These are phyloP conservation scores for Achaetomiella virescens DNA, from an alignment of 495 filamentous ascomycete species.

Conservation along the genomic window DNA sequence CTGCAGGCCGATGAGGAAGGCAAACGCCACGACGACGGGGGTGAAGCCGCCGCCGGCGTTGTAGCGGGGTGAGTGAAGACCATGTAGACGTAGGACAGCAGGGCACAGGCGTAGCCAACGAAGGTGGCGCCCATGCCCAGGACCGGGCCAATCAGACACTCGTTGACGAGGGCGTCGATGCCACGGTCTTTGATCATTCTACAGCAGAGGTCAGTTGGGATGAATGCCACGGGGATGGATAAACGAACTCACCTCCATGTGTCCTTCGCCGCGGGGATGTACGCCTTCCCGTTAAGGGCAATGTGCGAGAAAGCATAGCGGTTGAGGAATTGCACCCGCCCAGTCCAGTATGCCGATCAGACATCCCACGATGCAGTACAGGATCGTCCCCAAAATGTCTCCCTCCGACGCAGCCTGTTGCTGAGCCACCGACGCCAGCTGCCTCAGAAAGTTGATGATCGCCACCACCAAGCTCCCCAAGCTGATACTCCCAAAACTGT, in stretches of 20 bases:
- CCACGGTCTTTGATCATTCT: conserved; percentile 85
- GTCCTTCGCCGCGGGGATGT: conserved; percentile 77
- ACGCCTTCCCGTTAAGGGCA: conserved; percentile 82
- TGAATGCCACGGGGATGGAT: neutral
- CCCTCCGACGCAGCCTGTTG: conserved; percentile 58
- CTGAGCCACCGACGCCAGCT: conserved; percentile 67
- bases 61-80: conserved; percentile 69
- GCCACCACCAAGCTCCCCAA: conserved; percentile 80
- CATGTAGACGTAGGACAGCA: conserved; percentile 80
- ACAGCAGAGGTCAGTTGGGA: conserved; percentile 10
- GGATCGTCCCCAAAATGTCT: conserved; percentile 58
- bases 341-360: conserved; percentile 75
- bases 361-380: conserved; percentile 67
- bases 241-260: conserved; percentile 57
- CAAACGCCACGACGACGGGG: conserved; percentile 69
- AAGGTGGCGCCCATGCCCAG: conserved; percentile 82
- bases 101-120: conserved; percentile 72
- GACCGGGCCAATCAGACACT: conserved; percentile 85
- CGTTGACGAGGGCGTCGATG: conserved; percentile 81
- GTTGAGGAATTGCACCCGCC: conserved; percentile 72
- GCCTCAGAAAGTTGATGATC: conserved; percentile 77
- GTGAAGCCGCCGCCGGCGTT: conserved; percentile 58
- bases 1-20: conserved; percentile 80
- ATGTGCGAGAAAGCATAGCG: conserved; percentile 90
- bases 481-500: conserved; percentile 86